phyloP scores from a whole-genome alignment of 2,329 filamentous ascomycete species.

The Chaetomiaceae sp. region DNA sequence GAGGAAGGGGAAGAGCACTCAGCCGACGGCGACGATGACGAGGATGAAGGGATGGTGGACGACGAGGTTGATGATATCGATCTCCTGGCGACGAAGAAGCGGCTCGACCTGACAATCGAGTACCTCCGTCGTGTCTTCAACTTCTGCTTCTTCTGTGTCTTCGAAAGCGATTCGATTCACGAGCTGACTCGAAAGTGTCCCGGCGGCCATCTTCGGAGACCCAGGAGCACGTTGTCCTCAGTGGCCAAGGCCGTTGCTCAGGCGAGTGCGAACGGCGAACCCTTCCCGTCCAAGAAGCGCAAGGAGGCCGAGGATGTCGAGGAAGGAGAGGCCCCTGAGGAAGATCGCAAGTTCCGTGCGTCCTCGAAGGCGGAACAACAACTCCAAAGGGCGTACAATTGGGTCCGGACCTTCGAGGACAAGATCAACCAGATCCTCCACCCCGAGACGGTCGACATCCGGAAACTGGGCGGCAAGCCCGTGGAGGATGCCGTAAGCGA shows the following conservation, averaged over 20 bases:
- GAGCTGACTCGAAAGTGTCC: conserved; percentile 94
- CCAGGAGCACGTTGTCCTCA: conserved; percentile 75
- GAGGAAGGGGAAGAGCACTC: conserved; percentile 59
- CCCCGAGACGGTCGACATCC: conserved; percentile 77
- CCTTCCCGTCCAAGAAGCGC: conserved; percentile 79
- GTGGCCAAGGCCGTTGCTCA: conserved; percentile 78
- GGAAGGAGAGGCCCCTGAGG: conserved; percentile 56
- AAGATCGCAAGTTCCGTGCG: conserved; percentile 67
- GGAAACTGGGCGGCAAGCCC: conserved; percentile 83
- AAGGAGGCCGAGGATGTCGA: conserved; percentile 57
- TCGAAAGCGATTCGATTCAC: conserved; percentile 95
- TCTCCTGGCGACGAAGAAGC: conserved; percentile 87
- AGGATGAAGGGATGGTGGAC: conserved; percentile 70
- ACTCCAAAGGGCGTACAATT: conserved; percentile 90
- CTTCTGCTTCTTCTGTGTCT: conserved; percentile 99
- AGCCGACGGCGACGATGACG: conserved; percentile 70
- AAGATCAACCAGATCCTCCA: conserved; percentile 91
- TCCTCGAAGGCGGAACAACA: conserved; percentile 81
- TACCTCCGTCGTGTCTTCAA: conserved; percentile 95
- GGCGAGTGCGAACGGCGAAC: conserved; percentile 74
- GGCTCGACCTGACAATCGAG: conserved; percentile 89
- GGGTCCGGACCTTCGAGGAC: conserved; percentile 98
- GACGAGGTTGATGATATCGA: conserved; percentile 90
- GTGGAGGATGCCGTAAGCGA: conserved; percentile 81
- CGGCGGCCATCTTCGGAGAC: conserved; percentile 90